These are phyloP conservation scores for Fusarium continuum DNA, from an alignment of 2,329 filamentous ascomycete species.

Conservation along the genomic window DNA sequence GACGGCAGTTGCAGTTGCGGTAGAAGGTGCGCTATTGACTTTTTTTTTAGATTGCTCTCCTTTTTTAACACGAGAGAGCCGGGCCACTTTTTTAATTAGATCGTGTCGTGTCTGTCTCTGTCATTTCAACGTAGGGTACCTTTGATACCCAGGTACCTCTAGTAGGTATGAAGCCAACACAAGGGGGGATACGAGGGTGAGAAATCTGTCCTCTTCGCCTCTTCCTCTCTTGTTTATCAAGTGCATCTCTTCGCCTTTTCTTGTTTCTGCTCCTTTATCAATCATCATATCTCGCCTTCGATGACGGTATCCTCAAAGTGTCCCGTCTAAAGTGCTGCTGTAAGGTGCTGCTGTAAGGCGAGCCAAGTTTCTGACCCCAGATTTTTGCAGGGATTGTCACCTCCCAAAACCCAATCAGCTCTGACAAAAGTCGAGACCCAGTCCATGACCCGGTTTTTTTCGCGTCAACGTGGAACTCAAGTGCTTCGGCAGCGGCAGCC, in stretches of 20 bases:
- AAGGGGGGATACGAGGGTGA: not conserved
- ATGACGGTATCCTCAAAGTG: slow-evolving; percentile 20
- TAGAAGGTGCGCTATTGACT: slow-evolving; percentile 17
- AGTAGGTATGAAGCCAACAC: not conserved
- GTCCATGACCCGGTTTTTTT: slow-evolving; percentile 32
- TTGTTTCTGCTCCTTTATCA: slow-evolving; percentile 25
- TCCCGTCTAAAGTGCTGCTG: slow-evolving; percentile 6
- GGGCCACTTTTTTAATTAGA: slow-evolving; percentile 40
- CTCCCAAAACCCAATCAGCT: slow-evolving; percentile 29
- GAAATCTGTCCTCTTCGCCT: not conserved
- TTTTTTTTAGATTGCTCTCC: slow-evolving; percentile 29
- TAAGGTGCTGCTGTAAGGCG: slow-evolving; percentile 29
- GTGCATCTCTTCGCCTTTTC: not conserved
- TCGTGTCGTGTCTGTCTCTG: too few relatives aligned
- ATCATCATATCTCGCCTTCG: slow-evolving; percentile 24
- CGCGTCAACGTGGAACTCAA: slow-evolving; percentile 38
- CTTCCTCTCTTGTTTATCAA: not conserved
- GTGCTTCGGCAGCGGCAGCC: slow-evolving; percentile 34
- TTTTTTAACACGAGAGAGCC: slow-evolving; percentile 30
- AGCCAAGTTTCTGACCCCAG: slow-evolving; percentile 33
- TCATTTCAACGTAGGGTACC: slow-evolving; percentile 10
- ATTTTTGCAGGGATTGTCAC: slow-evolving; percentile 29
- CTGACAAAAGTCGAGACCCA: slow-evolving; percentile 15
- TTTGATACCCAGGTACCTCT: not conserved
- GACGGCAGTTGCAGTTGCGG: not conserved